phyloP scores from a whole-genome alignment of 805 yeast genomes.

The Yarrowia alimentaria region DNA sequence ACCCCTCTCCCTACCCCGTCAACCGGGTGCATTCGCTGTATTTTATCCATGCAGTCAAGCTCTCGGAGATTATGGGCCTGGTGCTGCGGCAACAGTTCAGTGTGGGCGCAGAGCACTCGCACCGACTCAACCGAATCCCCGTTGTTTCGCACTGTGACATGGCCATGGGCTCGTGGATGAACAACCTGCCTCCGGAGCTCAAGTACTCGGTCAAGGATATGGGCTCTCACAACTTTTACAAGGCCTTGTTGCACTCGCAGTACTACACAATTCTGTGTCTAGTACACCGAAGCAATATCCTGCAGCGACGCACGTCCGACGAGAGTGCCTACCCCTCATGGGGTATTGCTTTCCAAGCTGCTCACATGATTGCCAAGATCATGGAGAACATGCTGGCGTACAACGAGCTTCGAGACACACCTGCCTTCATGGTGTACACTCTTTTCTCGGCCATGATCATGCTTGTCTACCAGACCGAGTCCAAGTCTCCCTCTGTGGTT shows the following conservation, averaged over 20 bases:
- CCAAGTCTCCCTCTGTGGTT: conserved; percentile 41
- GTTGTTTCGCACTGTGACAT: conserved; percentile 65
- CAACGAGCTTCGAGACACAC: conserved; percentile 51
- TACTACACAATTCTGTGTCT: conserved; percentile 72
- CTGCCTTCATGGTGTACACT: conserved; percentile 59
- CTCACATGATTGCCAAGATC: conserved; percentile 68
- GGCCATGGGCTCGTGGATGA: conserved; percentile 75
- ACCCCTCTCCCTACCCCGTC: conserved; percentile 44
- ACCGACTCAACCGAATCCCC: conserved; percentile 45
- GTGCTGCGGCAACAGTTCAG: conserved; percentile 68
- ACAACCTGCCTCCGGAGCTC: conserved; percentile 59
- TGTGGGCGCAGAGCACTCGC: conserved; percentile 59
- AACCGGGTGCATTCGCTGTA: conserved; percentile 52
- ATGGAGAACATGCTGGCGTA: conserved; percentile 54
- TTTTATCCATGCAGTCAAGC: conserved; percentile 61
- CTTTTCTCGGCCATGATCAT: conserved; percentile 64
- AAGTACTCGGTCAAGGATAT: conserved; percentile 60
- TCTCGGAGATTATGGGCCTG: conserved; percentile 69
- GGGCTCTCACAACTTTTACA: conserved; percentile 53
- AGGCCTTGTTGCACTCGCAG: conserved; percentile 61
- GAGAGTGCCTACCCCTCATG: conserved; percentile 56
- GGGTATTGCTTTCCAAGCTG: conserved; percentile 80
- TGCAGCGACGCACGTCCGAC: conserved; percentile 35
- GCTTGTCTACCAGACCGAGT: conserved; percentile 65
- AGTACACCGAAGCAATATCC: conserved; percentile 66